phyloP scores from a whole-genome alignment of 2,329 filamentous ascomycete species.

The Polychaeton citri region DNA sequence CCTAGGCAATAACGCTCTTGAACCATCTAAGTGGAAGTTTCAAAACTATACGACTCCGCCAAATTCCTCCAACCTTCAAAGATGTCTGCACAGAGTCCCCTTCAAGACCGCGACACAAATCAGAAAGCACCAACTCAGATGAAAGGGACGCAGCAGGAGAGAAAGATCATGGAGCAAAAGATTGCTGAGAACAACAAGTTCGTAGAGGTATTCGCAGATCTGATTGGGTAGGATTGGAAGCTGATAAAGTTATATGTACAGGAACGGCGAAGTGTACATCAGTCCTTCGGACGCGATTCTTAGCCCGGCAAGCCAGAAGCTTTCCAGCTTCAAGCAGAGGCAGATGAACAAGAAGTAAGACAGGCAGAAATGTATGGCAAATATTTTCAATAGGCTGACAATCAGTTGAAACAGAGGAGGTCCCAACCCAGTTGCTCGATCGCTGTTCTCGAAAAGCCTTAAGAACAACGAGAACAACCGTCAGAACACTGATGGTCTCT shows the following conservation, averaged over 20 bases:
- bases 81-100: neutral
- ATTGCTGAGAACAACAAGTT: constrained; percentile 1
- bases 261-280: constrained; percentile 39
- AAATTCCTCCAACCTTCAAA: neutral
- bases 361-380: neutral
- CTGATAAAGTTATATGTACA: neutral
- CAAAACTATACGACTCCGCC: no score
- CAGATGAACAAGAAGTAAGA: constrained; percentile 52
- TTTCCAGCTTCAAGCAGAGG: constrained; percentile 68
- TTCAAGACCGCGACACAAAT: neutral
- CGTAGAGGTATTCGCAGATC: neutral
- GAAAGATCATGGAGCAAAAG: neutral
- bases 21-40: no score
- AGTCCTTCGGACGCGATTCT: constrained; percentile 82
- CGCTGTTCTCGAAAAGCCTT: neutral
- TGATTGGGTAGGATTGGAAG: no score
- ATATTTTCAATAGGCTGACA: no score
- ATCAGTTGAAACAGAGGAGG: neutral
- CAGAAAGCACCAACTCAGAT: neutral
- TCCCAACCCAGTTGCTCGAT: neutral
- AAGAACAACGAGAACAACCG: neutral
- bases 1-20: no score
- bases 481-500: neutral
- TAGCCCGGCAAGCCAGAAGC: constrained; percentile 74
- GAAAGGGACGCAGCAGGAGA: neutral